Evolutionary conservation across 2,329 filamentous ascomycete species (phyloP), one percentile per base, ranked within the genome.

Genomic region (Boeremia exigua): DNA sequence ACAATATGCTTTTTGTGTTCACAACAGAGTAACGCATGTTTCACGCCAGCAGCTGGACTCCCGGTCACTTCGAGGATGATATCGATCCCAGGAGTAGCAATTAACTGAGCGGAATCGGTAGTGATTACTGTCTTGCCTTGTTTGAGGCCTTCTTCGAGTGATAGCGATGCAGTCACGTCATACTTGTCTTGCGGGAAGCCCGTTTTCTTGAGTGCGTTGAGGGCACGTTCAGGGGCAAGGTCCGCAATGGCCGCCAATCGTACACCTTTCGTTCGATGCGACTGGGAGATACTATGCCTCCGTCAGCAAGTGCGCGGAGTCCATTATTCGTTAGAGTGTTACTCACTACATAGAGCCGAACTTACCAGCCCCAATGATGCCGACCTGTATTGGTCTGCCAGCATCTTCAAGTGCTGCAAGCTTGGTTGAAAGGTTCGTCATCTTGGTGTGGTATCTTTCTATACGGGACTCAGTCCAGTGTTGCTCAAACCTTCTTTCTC

Each of bases 1-100:
- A 80, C 78, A 44, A 81, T 79, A 64, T 80, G 79, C 65, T 80
- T 80, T 67, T 79, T 78, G 65, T 80, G 75, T 58, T 81, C 77
- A 56, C 77, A 81, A 65, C 77, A 80, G 9, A 61, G 44, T 0
- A 81, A 59, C 4, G 75, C 77, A 57, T 81, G 78, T 3, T 71
- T 69, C 36, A 81, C 76, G 12, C 78, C 78, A 4, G 76, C 78
- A 4, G 77, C 74, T 5, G 76, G 76, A 59, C 76, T 79, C 2
- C 77, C 78, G 0, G 78, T 80, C 8, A 79, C 72, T 62, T 80
- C 77, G 7, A 81, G 70, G 36, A 79, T 75, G 25, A 80, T 73
- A 57, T 80, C 77, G 36, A 81, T 79, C 11, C 73, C 76, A 1
- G 77, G 76, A 0, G 75, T 73, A 2, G 77, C 71, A 54, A 80